Evolutionary conservation across 768 basidiomycete species (phyloP), one percentile per base, ranked within the genome.

Genomic region (Symmetrospora coprosmae): DNA sequence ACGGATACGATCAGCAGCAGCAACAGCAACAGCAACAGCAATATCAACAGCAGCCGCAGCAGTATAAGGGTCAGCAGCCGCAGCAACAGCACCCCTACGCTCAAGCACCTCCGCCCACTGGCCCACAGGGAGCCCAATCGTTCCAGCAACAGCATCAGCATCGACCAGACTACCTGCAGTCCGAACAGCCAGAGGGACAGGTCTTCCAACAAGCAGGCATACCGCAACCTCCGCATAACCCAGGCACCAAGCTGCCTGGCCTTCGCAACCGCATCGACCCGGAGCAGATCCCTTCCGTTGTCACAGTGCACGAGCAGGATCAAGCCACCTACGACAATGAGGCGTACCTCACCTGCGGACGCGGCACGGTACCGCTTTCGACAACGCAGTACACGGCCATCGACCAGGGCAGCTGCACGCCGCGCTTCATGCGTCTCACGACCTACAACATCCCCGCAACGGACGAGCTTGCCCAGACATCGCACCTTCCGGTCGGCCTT

Each of bases 261-360:
- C 78, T 86, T 56, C 80, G 86, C 38, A 78, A 84, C 45, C 81
- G 82, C 60, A 87, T 99, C 66, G 87, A 96, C 71, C 82, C 85
- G 6, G 78, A 75, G 66, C 89, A 92, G 69, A 82, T 97, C 28
- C 94, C 94, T n/a, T 91, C 89, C 2, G 84, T 88, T 23, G 81
- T 87, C 16, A 82, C 85, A 39, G 76, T 81, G 13, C 81, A 85
- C 50, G 85, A 87, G 66, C 73, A 77, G 5, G 91, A 96, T 77
- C 81, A 85, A 64, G 74, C 79, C 76, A 88, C 86, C 82, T 82
- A 85, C 67, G 75, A 79, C 21, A 79, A 66, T 16, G 67, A 85
- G 66, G 75, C 79, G 37, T 87, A 82, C 66, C 76, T 79, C 75
- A 82, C 81, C 8, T 74, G 83, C 14, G 78, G 78, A 0, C 74